These are phyloP conservation scores for Suillus ampliporus DNA, from an alignment of 768 basidiomycete species.

Conservation along the genomic window DNA sequence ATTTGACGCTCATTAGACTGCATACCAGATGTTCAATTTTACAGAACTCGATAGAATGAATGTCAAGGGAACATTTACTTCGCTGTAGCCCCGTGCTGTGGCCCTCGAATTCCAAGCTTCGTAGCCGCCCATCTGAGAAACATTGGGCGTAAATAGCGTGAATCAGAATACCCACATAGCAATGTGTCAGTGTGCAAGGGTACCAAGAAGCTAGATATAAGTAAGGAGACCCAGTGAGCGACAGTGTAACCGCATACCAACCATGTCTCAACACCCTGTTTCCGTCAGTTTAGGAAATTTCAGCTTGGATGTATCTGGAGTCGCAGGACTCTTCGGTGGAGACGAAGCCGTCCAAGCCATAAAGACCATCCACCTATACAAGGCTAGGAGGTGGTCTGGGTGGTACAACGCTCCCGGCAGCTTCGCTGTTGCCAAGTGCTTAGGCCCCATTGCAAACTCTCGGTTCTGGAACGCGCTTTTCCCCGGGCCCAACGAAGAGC, in stretches of 20 bases:
- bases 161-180: background rate
- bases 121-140: background rate
- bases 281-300: background rate
- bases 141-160: background rate
- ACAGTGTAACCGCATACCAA: background rate
- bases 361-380: slow-evolving; percentile 37
- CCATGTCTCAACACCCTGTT: background rate
- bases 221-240: background rate
- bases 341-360: slow-evolving; percentile 38
- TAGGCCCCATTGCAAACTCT: slow-evolving; percentile 34
- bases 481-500: slow-evolving; percentile 35
- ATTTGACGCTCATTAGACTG: background rate
- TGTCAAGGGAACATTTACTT: background rate
- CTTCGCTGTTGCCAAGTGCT: slow-evolving; percentile 36
- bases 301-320: slow-evolving; percentile 32
- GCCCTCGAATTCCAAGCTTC: background rate
- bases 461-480: slow-evolving; percentile 39
- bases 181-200: background rate
- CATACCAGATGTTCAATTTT: too few relatives aligned
- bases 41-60: background rate
- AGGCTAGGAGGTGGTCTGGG: slow-evolving; percentile 36
- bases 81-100: too few relatives aligned
- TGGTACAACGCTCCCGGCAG: slow-evolving; percentile 45
- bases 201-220: background rate
- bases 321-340: slow-evolving; percentile 41